phyloP scores from a whole-genome alignment of 2,329 filamentous ascomycete species.

The Xylariomycetidae sp. region DNA sequence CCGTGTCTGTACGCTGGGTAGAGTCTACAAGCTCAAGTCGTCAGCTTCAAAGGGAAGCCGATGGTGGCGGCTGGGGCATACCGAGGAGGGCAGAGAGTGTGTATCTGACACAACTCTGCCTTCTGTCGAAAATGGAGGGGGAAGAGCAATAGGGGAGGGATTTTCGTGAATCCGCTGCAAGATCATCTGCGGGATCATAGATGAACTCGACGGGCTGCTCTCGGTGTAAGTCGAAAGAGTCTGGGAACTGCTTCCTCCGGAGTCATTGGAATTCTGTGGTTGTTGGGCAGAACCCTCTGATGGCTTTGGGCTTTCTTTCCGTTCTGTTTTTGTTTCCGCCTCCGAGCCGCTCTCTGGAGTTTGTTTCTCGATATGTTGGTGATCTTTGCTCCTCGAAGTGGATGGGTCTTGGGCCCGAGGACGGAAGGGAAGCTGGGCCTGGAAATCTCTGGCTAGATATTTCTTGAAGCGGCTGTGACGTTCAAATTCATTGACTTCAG shows the following conservation, averaged over 20 bases:
- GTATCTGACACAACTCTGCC: constrained; percentile 22
- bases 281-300: constrained; percentile 11
- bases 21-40: constrained; percentile 7
- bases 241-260: constrained; percentile 10
- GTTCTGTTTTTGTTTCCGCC: constrained; percentile 4
- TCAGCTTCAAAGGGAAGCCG: constrained; percentile 5
- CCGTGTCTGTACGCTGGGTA: constrained; percentile 5
- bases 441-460: constrained; percentile 24
- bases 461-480: constrained; percentile 28
- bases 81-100: constrained; percentile 25
- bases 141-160: constrained; percentile 16
- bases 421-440: constrained; percentile 13
- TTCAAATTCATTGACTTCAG: constrained; percentile 37
- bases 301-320: constrained; percentile 11
- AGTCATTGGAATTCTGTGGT: constrained; percentile 9
- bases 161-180: constrained; percentile 8
- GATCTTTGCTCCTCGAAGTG: constrained; percentile 8
- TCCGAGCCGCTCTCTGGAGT: too few relatives aligned
- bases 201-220: constrained; percentile 13
- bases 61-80: constrained; percentile 3
- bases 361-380: constrained; percentile 6
- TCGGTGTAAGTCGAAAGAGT: constrained; percentile 13
- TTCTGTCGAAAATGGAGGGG: constrained; percentile 24
- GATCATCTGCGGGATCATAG: constrained; percentile 7
- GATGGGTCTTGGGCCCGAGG: constrained; percentile 5